Base-by-base conservation (phyloP, 2,329 filamentous ascomycete genomes). In the Aphanocladium album region DNA sequence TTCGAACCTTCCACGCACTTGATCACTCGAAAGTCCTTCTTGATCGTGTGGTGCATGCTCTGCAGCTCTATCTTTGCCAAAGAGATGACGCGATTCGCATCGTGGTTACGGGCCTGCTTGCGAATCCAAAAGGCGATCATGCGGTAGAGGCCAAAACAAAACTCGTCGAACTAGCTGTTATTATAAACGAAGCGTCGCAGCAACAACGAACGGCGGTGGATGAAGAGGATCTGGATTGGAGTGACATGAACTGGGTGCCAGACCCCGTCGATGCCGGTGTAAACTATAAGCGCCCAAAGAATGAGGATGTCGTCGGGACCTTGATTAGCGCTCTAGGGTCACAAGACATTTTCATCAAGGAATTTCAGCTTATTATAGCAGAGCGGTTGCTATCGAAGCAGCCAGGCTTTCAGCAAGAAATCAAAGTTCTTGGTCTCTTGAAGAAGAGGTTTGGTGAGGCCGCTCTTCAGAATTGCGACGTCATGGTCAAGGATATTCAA, bases 401-500 rank as follows among this genome's bases (percentile, higher is more conserved):
- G 63, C 79, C 83, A 19, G 80, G 84, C 25, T 96, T 92, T 67
- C 83, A 89, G 62, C 91, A 91, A 72, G 95, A 89, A 73, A 84
- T 90, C 58, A 88, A 89, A 60, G 89, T 97, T 5, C 81, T 98
- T 6, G 87, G 93, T 61, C 82, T 98, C 11, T 82, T 99, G 62
- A 97, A 97, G 76, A 83, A 90, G 63, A 87, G 93, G 9, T 93
- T 97, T 60, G 93, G 93, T 25, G 91, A 97, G 65, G 82, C 84
- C 30, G 87, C 91, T 17, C 78, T 99, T 50, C 95, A 98, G 71
- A 90, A 90, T 53, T 97, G 93, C 73, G 93, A 99, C 71, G 95
- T 99, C 68, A 99, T 99, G 95, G 84, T 99, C 61, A 90, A 89
- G 64, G 95, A 99, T 71, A 89, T 98, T 39, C 83, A 89, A 65